Base-by-base conservation (phyloP, 352 stramenopile genomes). In the Phytophthora kernoviae region DNA sequence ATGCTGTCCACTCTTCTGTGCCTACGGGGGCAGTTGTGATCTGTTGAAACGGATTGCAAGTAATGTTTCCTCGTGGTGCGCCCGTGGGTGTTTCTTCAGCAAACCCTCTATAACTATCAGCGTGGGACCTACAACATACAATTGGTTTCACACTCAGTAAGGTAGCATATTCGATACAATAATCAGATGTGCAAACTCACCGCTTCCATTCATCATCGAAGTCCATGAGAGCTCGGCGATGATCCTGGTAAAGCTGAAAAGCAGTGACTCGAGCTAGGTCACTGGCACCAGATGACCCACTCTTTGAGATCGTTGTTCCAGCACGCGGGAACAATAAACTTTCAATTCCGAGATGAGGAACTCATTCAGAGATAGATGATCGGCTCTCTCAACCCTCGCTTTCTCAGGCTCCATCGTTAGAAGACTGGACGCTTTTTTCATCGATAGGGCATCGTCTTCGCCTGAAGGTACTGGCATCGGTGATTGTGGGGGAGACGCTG, bases 151-250 rank as follows among this genome's bases (percentile, higher is more conserved):
- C 17, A 4, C n/a, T n/a, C 39, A 45, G 17, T 21, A 48, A 33
- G 9, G 8, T 8, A 36, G 17, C 12, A 62, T 22, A 22, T 22
- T 21, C n/a, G n/a, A 11, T 24, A 2, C 9, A 44, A 41, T 12
- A 11, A 40, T 45, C 30, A 9, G n/a, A n/a, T 17, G 17, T 15
- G 17, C 0, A 18, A 10, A 53, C 63, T 32, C 26, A 87, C 77
- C 77, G 65, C 62, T 68, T 75, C 56, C 64, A 81, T 24, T 84
- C 75, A 6, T 80, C 72, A 47, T 84, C 75, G 34, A 84, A 87
- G 45, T 87, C 75, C 49, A 69, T 72, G 15, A 87, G 62, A 37
- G 70, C 63, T 51, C 77, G 75, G 14, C 62, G 57, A 50, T 87
- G 77, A 18, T 84, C 73, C 33, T 73, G 59, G 37, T 70, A 83